A percentile compares a stretch with the other conserved stretches of the same genome.
phyloP scores from a whole-genome alignment of 2,329 filamentous ascomycete genomes.

The Cladorrhinum sp. region DNA sequence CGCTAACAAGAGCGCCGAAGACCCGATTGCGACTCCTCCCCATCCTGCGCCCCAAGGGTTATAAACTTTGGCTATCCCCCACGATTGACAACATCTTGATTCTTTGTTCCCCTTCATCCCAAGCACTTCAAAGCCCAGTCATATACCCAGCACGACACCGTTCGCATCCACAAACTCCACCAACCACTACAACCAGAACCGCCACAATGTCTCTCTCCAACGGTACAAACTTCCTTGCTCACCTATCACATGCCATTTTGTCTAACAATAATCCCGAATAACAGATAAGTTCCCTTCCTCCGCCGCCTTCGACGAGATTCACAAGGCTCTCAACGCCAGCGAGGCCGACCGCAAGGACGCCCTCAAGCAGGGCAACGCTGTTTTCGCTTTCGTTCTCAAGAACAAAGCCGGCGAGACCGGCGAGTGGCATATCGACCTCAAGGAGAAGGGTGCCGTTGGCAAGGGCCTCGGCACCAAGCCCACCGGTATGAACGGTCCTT shows the following conservation, averaged over 20 bases:
- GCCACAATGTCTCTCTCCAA: conserved; percentile 69
- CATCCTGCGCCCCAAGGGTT: conserved; percentile 3
- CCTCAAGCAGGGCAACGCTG: conserved; percentile 79
- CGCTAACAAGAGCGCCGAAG: conserved; percentile 3
- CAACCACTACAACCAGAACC: conserved; percentile 9
- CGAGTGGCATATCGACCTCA: conserved; percentile 94
- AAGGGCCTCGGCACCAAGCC: conserved; percentile 78
- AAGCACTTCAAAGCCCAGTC: no score
- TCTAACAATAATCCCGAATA: conserved; percentile 13
- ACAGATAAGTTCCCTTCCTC: conserved; percentile 85
- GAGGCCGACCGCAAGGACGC: conserved; percentile 75
- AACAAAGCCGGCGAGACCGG: conserved; percentile 76
- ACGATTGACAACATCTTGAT: neutral
- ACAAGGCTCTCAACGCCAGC: conserved; percentile 63
- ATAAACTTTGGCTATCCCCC: conserved; percentile 14
- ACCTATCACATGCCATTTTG: neutral
- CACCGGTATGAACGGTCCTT: conserved; percentile 45
- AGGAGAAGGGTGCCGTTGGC: conserved; percentile 79
- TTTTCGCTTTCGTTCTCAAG: conserved; percentile 92
- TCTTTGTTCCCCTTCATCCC: neutral
- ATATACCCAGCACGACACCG: neutral
- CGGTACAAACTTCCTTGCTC: conserved; percentile 43
- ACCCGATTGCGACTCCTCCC: neutral
- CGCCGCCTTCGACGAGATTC: conserved; percentile 85
- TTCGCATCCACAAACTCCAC: neutral